A percentile compares a stretch with the other conserved stretches of the same genome.
phyloP scores from a whole-genome alignment of 2,329 filamentous ascomycete species.

The Fusarium caatingaense region DNA sequence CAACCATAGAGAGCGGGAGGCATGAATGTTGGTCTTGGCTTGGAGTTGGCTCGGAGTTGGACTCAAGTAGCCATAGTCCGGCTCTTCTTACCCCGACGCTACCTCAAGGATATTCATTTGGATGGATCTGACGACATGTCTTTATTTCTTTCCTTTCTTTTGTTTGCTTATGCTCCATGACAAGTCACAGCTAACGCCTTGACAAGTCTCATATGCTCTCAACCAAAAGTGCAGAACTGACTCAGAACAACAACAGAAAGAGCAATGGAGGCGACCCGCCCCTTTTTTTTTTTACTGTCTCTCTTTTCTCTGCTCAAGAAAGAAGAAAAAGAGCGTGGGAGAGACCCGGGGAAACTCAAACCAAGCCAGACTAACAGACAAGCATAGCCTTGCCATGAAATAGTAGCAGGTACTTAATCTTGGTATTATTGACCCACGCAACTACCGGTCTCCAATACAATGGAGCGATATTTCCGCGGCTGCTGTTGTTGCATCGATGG shows the following conservation, averaged over 20 bases:
- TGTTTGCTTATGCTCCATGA: conserved; percentile 2
- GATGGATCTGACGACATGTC: conserved; percentile 6
- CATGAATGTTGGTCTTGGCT: neutral
- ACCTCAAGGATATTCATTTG: conserved; percentile 13
- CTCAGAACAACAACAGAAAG: neutral
- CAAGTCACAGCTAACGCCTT: conserved; percentile 19
- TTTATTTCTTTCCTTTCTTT: conserved; percentile 25
- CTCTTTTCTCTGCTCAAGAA: neutral
- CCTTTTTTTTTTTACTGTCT: conserved; percentile 12
- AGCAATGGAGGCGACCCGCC: conserved; percentile 2
- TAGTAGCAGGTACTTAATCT: conserved; percentile 19
- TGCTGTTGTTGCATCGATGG: conserved; percentile 10
- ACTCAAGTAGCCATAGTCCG: neutral
- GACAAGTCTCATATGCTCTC: neutral
- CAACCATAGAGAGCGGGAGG: neutral
- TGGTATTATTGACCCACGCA: neutral
- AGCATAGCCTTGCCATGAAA: neutral
- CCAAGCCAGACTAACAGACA: conserved; percentile 1
- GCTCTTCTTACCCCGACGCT: conserved; percentile 15
- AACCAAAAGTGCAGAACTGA: conserved; percentile 1
- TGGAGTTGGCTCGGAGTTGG: neutral
- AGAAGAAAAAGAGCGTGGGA: neutral
- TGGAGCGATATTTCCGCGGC: conserved; percentile 1
- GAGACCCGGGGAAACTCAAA: conserved; percentile 16
- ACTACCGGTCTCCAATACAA: conserved; percentile 22